These are phyloP conservation scores for Thuja plicata DNA, from an alignment of 83 land plant genomes.

Conservation along the genomic window DNA sequence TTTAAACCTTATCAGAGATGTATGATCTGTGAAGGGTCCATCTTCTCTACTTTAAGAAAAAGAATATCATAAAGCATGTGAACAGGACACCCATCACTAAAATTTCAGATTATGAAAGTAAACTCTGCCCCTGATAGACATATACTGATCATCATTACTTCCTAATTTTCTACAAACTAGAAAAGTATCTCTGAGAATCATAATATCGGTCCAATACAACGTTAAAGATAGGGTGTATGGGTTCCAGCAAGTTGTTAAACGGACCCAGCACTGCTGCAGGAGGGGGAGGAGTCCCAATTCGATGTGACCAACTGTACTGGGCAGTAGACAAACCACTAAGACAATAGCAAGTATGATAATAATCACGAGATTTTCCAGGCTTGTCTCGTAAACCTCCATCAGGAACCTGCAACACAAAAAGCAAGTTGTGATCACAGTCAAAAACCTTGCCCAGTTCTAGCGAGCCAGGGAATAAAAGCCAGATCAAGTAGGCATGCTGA, in stretches of 20 bases:
- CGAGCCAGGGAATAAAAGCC: background rate
- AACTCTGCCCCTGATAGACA: background rate
- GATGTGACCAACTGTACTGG: conserved; percentile 57
- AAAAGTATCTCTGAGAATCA: conserved; percentile 64
- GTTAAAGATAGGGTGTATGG: conserved; percentile 85
- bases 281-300: conserved; percentile 50
- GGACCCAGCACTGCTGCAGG: conserved; percentile 79
- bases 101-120: background rate
- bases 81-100: background rate
- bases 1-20: background rate
- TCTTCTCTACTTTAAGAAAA: background rate
- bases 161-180: conserved; percentile 1
- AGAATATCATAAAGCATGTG: background rate
- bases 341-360: conserved; percentile 94
- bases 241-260: conserved; percentile 73
- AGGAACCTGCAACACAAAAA: conserved; percentile 40
- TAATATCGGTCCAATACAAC: conserved; percentile 56
- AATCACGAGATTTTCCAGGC: conserved; percentile 79
- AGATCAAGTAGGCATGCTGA: background rate
- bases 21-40: background rate
- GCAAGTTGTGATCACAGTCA: background rate
- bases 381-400: conserved; percentile 92
- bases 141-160: background rate
- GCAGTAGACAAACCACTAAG: conserved; percentile 85
- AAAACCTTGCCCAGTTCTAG: background rate